A percentile compares a stretch with the other conserved stretches of the same genome.
These are phyloP conservation scores for Barnettozyma siamensis DNA, from an alignment of 805 yeast species.

Conservation along the genomic window DNA sequence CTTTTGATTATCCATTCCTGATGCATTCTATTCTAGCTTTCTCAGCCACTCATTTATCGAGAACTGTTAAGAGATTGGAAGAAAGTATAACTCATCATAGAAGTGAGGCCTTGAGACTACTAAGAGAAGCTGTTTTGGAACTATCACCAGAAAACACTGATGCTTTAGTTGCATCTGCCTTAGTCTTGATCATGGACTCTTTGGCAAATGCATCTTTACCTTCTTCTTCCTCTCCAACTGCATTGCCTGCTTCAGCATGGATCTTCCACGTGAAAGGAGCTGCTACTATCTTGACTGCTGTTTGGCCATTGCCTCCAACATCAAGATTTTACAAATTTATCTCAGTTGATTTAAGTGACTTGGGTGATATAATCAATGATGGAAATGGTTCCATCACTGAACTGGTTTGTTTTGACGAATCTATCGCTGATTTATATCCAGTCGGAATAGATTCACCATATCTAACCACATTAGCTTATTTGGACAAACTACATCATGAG, in stretches of 20 bases:
- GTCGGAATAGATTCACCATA: slow-evolving; percentile 80
- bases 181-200: slow-evolving; percentile 87
- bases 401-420: slow-evolving; percentile 78
- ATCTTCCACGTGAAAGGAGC: slow-evolving; percentile 96
- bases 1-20: slow-evolving; percentile 80
- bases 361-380: slow-evolving; percentile 55
- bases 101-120: slow-evolving; percentile 74
- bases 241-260: slow-evolving; percentile 93
- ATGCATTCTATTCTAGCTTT: slow-evolving; percentile 91
- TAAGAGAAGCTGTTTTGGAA: slow-evolving; percentile 81
- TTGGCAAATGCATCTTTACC: slow-evolving; percentile 79
- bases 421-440: slow-evolving; percentile 81
- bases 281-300: slow-evolving; percentile 90
- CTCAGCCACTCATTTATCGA: slow-evolving; percentile 84
- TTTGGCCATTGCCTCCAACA: slow-evolving; percentile 80
- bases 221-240: slow-evolving; percentile 30
- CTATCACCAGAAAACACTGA: slow-evolving; percentile 84
- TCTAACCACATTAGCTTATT: slow-evolving; percentile 77
- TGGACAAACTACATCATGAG: slow-evolving; percentile 78
- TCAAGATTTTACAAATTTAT: slow-evolving; percentile 64
- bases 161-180: slow-evolving; percentile 88
- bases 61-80: slow-evolving; percentile 70
- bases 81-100: slow-evolving; percentile 81
- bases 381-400: slow-evolving; percentile 42
- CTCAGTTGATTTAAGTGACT: slow-evolving; percentile 84